These are phyloP conservation scores for Fusarium sambucinum DNA, from an alignment of 2,329 filamentous ascomycete species.

Conservation along the genomic window DNA sequence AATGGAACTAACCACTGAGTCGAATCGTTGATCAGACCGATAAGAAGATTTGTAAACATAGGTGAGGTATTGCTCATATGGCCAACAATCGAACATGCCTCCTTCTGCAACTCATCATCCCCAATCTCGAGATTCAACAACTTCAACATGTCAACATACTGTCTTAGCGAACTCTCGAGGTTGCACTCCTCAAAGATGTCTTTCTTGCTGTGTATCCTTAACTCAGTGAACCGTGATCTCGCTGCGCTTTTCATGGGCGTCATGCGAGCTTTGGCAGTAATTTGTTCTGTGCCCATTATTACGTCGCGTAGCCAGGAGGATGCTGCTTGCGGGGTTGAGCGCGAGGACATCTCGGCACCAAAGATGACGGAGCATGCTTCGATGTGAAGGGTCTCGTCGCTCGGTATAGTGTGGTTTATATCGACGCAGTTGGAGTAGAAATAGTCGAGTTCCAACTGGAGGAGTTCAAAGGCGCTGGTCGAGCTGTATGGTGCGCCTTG, in stretches of 20 bases:
- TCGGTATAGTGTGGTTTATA: slow-evolving; percentile 30
- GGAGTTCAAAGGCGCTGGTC: slow-evolving; percentile 51
- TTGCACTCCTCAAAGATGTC: slow-evolving; percentile 48
- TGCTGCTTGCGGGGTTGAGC: neutral
- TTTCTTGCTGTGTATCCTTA: slow-evolving; percentile 47
- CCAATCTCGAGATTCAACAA: slow-evolving; percentile 10
- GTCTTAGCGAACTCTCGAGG: slow-evolving; percentile 40
- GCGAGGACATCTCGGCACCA: slow-evolving; percentile 40
- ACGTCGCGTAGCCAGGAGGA: slow-evolving; percentile 48
- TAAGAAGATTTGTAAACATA: slow-evolving; percentile 28
- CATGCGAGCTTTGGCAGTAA: slow-evolving; percentile 38
- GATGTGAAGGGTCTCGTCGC: slow-evolving; percentile 36
- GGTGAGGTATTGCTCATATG: slow-evolving; percentile 23
- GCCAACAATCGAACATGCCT: slow-evolving; percentile 33
- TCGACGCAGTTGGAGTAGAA: slow-evolving; percentile 47
- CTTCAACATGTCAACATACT: slow-evolving; percentile 21
- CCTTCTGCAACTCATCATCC: slow-evolving; percentile 30
- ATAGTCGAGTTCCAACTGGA: slow-evolving; percentile 53
- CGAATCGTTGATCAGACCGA: slow-evolving; percentile 11
- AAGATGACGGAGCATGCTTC: slow-evolving; percentile 49
- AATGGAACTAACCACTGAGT: slow-evolving; percentile 23
- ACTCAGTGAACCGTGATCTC: slow-evolving; percentile 35
- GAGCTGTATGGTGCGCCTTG: slow-evolving; percentile 36
- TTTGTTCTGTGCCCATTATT: slow-evolving; percentile 26
- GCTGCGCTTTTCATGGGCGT: slow-evolving; percentile 43